phyloP scores from a whole-genome alignment of 2,329 filamentous ascomycete species.

The Ascochyta viciae-villosae region DNA sequence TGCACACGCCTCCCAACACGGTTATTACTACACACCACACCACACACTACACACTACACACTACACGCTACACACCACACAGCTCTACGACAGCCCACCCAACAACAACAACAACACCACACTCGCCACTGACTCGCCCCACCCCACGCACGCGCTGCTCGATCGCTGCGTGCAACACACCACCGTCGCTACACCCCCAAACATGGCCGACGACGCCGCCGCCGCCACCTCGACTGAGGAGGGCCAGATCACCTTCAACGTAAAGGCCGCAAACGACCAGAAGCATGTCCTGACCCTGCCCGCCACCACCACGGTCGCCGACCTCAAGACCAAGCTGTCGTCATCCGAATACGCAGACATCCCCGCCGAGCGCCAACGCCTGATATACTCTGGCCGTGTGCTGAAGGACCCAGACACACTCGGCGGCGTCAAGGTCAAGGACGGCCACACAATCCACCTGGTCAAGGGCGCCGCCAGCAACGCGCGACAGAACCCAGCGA shows the following conservation, averaged over 20 bases:
- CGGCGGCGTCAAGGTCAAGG: constrained; percentile 89
- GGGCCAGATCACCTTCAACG: constrained; percentile 88
- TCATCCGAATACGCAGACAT: constrained; percentile 83
- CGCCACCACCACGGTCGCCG: constrained; percentile 76
- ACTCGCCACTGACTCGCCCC: background rate
- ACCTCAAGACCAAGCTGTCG: constrained; percentile 89
- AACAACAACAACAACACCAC: background rate
- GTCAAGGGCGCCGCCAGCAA: constrained; percentile 97
- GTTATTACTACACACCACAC: constrained; percentile 13
- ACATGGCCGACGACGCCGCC: constrained; percentile 71
- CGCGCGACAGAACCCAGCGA: constrained; percentile 63
- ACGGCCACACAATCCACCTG: constrained; percentile 93
- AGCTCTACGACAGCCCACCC: too few species aligned
- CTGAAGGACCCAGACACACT: constrained; percentile 93
- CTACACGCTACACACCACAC: too few species aligned
- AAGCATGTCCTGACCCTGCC: constrained; percentile 84
- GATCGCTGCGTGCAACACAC: constrained; percentile 3
- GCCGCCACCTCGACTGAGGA: constrained; percentile 62
- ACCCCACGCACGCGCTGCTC: constrained; percentile 5
- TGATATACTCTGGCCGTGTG: constrained; percentile 97
- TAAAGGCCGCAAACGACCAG: constrained; percentile 93
- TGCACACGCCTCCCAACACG: constrained; percentile 5
- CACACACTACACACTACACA: background rate
- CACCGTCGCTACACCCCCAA: constrained; percentile 10
- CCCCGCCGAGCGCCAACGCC: constrained; percentile 83